Base-by-base conservation (phyloP, 2,329 filamentous ascomycete species). In the Rhynchosporium graminicola region DNA sequence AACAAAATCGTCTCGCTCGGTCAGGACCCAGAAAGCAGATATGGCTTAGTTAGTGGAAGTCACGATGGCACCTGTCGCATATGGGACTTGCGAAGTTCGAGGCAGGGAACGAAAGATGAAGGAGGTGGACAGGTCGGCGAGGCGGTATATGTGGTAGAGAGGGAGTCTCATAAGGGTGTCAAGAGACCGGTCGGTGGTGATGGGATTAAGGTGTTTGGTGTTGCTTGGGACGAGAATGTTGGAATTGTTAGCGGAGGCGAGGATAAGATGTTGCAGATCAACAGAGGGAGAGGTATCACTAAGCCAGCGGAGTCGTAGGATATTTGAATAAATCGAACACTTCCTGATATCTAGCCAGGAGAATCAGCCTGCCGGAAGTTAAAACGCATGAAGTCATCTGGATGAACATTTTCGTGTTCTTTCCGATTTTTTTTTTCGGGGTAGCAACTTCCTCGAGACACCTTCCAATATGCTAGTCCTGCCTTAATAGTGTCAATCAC, bases 201-300 rank as follows among this genome's bases (percentile, higher is more conserved):
- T 63, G 92, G 92, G 29, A 85, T 88, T 65, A 98, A 98, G 83
- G 92, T 99, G 55, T 91, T 98, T 76, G 85, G 86, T 40, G 90
- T 98, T 4, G 84, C 82, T 63, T 99, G 95, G 95, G 91, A 97
- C 76, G 80, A 82, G 74, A 84, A 87, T 6, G 86, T 96, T 73
- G 96, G 95, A 1, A 94, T 99, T 74, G 89, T 97, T 50, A 96
- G 91, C 72, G 92, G 82, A 48, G 92, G 94, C 15, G 93, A 98
- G 82, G 95, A 99, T 74, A 97, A 95, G 80, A 87, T 86, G 79
- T 87, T 99, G 71, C 95, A 99, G 80, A 87, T 99, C 64, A 97
- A 99, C 65, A 69, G 67, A 47, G 72, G 73, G 6, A 68, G 67
- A 62, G 72, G 72, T 31, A 68, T 74, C 56, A 74, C 72, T 3